These are phyloP conservation scores for Scheffersomyces spartinae DNA, from an alignment of 805 yeast species.

Conservation along the genomic window DNA sequence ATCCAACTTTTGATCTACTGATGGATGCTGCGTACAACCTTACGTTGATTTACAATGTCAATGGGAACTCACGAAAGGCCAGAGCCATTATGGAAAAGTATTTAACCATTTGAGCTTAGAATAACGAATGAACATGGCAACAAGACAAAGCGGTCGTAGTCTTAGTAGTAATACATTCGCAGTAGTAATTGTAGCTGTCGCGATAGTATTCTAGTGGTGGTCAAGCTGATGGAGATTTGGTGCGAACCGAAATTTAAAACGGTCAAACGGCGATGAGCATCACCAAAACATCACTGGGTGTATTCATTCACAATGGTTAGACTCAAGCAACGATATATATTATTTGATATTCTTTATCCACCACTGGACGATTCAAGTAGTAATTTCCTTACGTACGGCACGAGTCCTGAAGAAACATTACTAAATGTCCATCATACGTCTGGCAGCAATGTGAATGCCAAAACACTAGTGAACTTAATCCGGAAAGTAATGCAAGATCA, in stretches of 20 bases:
- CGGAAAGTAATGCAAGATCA: slow-evolving; percentile 44
- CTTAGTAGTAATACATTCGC: too few species aligned
- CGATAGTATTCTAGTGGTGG: too few species aligned
- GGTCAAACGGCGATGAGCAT: too few species aligned
- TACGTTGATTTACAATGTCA: slow-evolving; percentile 58
- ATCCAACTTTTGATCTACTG: slow-evolving; percentile 43
- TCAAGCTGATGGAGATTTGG: too few species aligned
- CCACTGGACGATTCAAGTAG: slow-evolving; percentile 13
- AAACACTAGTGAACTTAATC: slow-evolving; percentile 40
- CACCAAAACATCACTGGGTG: too few species aligned
- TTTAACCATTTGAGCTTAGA: slow-evolving; percentile 39
- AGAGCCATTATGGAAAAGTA: slow-evolving; percentile 52
- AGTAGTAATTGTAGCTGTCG: too few species aligned
- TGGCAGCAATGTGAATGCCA: slow-evolving; percentile 35
- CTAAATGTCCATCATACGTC: slow-evolving; percentile 41
- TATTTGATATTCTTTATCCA: slow-evolving; percentile 73
- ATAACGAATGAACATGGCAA: too few species aligned
- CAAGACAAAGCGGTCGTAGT: too few species aligned
- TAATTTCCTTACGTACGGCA: slow-evolving; percentile 11
- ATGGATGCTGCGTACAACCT: slow-evolving; percentile 82
- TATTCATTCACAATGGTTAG: too few species aligned
- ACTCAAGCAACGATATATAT: slow-evolving; percentile 70
- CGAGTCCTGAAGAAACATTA: slow-evolving; percentile 25
- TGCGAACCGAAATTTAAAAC: too few species aligned
- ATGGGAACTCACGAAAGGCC: slow-evolving; percentile 63